Percentiles rank a stretch among this genome's conserved stretches.
Evolutionary conservation across 768 basidiomycete genomes (phyloP).

Genomic region (Auriscalpium orientale): DNA sequence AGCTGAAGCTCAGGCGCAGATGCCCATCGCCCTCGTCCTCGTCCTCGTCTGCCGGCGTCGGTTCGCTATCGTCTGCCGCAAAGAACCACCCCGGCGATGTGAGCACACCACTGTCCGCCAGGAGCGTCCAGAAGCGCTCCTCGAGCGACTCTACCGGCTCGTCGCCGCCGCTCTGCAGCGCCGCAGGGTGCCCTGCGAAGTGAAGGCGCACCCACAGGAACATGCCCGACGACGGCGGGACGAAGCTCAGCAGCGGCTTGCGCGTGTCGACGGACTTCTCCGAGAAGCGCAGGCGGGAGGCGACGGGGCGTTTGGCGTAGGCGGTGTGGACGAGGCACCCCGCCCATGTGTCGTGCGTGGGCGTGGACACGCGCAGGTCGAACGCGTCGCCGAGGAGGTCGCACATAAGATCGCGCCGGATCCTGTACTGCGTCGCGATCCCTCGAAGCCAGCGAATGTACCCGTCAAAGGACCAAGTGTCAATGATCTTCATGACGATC

Average conservation of each 20-base stretch:
- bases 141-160: conserved; percentile 38
- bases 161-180: conserved; percentile 15
- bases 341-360: conserved; percentile 21
- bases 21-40: conserved; percentile 29
- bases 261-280: conserved; percentile 32
- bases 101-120: conserved; percentile 57
- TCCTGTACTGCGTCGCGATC: conserved; percentile 45
- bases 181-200: conserved; percentile 47
- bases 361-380: conserved; percentile 34
- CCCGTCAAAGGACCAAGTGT: conserved; percentile 61
- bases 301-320: conserved; percentile 21
- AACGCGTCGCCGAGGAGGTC: conserved; percentile 61
- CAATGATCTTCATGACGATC: conserved; percentile 52
- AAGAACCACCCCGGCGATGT: conserved; percentile 56
- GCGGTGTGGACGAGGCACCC: conserved; percentile 40
- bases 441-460: conserved; percentile 68
- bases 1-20: conserved; percentile 52
- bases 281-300: conserved; percentile 15
- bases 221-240: conserved; percentile 80
- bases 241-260: conserved; percentile 50
- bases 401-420: conserved; percentile 56
- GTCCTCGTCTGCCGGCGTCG: conserved; percentile 8
- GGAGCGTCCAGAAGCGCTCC: conserved; percentile 48
- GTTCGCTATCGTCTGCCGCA: conserved; percentile 22
- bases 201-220: conserved; percentile 68